phyloP scores from a whole-genome alignment of 1,284 basidiomycete species.

The Malassezia slooffiae region DNA sequence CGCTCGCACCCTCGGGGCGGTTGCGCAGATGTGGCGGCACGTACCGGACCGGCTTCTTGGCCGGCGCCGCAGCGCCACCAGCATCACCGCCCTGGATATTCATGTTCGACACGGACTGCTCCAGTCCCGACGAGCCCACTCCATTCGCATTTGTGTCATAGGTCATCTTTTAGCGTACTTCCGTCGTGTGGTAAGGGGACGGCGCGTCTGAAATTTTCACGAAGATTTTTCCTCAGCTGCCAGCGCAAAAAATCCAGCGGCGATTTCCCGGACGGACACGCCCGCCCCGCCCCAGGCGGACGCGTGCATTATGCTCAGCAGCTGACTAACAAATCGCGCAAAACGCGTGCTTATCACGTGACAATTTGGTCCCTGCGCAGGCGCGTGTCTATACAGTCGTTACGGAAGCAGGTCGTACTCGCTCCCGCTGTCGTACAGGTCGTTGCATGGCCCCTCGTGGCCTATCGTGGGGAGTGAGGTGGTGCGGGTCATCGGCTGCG shows the following conservation, averaged over 20 bases:
- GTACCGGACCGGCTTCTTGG: conserved; percentile 10
- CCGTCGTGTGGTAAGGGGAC: too few relatives aligned
- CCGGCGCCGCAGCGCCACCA: conserved; percentile 5
- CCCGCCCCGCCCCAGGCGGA: too few relatives aligned
- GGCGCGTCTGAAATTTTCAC: too few relatives aligned
- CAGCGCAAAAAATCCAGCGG: too few relatives aligned
- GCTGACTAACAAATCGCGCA: too few relatives aligned
- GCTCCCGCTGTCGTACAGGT: conserved; percentile 42
- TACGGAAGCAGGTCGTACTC: conserved; percentile 34
- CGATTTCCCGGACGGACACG: too few relatives aligned
- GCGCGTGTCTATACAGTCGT: background rate
- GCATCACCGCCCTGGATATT: conserved; percentile 6
- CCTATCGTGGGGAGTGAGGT: too few relatives aligned
- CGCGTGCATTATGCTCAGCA: too few relatives aligned
- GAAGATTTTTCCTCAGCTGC: too few relatives aligned
- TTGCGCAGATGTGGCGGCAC: conserved; percentile 14
- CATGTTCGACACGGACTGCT: conserved; percentile 46
- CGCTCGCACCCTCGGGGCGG: conserved; percentile 8
- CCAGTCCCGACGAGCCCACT: conserved; percentile 58
- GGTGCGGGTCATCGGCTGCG: too few relatives aligned
- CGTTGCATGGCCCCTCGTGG: conserved; percentile 33
- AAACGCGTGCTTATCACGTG: too few relatives aligned
- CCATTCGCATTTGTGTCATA: conserved; percentile 36
- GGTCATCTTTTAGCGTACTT: conserved; percentile 28
- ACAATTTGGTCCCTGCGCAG: too few relatives aligned